Percentiles rank a stretch among this genome's conserved stretches.
Conservation (phyloP, 805 yeast species). For the Wickerhamiella cacticola region DNA sequence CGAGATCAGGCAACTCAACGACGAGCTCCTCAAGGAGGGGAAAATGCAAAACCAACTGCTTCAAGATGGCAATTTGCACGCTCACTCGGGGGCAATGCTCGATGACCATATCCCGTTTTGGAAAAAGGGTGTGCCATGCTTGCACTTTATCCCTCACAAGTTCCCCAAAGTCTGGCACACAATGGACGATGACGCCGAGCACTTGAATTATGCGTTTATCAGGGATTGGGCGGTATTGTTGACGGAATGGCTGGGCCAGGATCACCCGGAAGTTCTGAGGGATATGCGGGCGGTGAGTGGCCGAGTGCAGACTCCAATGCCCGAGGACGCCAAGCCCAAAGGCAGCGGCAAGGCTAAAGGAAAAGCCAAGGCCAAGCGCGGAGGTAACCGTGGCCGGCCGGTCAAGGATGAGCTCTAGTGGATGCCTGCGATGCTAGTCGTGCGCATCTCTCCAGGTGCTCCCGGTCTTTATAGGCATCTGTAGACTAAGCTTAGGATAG, state of each 20-base stretch:
- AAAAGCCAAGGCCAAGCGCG: neutral
- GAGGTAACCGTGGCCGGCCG: too few species aligned
- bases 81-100: slow-evolving; percentile 20
- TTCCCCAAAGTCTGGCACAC: slow-evolving; percentile 49
- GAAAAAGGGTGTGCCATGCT: slow-evolving; percentile 35
- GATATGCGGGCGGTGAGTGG: neutral
- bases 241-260: slow-evolving; percentile 28
- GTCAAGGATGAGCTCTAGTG: too few species aligned
- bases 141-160: slow-evolving; percentile 42
- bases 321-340: neutral
- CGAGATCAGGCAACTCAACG: slow-evolving; percentile 31
- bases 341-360: neutral
- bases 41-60: slow-evolving; percentile 12
- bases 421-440: too few species aligned
- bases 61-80: slow-evolving; percentile 18
- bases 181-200: slow-evolving; percentile 35
- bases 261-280: neutral
- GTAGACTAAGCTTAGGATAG: too few species aligned
- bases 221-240: slow-evolving; percentile 38
- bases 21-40: slow-evolving; percentile 18
- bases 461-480: too few species aligned
- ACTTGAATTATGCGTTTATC: slow-evolving; percentile 32
- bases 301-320: neutral
- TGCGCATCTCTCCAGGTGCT: too few species aligned
- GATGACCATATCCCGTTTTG: slow-evolving; percentile 49